A percentile compares a stretch with the other conserved stretches of the same genome.
These are phyloP conservation scores for Clarireedia monteithiana DNA, from an alignment of 2,329 filamentous ascomycete genomes.

Conservation along the genomic window DNA sequence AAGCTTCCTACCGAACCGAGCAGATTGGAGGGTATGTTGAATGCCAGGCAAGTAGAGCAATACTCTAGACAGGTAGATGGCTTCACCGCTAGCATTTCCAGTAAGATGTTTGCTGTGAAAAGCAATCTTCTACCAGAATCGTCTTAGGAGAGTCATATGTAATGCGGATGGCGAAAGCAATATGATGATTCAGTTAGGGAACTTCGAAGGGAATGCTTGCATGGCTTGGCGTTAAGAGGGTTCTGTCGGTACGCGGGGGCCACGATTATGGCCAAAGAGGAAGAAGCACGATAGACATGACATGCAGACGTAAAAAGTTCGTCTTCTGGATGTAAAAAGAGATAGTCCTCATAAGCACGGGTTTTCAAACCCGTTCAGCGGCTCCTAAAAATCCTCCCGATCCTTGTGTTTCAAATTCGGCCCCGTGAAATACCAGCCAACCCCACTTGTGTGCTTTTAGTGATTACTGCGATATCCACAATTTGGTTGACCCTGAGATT, in stretches of 20 bases:
- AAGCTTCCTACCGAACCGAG: slow-evolving; percentile 93
- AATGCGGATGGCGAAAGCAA: slow-evolving; percentile 2
- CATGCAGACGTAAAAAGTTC: neutral
- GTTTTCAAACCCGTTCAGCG: neutral
- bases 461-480: too few species aligned
- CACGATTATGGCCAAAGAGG: slow-evolving; percentile 11
- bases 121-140: slow-evolving; percentile 51
- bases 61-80: slow-evolving; percentile 96
- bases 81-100: slow-evolving; percentile 82
- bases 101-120: slow-evolving; percentile 97
- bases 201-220: slow-evolving; percentile 13
- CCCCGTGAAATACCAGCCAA: too few species aligned
- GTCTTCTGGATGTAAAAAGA: neutral
- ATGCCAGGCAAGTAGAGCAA: slow-evolving; percentile 90
- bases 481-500: too few species aligned
- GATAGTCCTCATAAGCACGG: slow-evolving; percentile 5
- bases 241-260: slow-evolving; percentile 11
- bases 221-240: slow-evolving; percentile 24
- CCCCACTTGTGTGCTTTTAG: too few species aligned
- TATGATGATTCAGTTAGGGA: neutral
- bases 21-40: slow-evolving; percentile 47
- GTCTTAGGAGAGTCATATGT: slow-evolving; percentile 10
- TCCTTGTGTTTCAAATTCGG: too few species aligned
- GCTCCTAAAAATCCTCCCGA: neutral
- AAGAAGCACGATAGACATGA: slow-evolving; percentile 4